Percentiles rank a stretch among this genome's conserved stretches.
These are phyloP conservation scores for Simplicillium sp. DNA, from an alignment of 2,329 filamentous ascomycete species.

Conservation along the genomic window DNA sequence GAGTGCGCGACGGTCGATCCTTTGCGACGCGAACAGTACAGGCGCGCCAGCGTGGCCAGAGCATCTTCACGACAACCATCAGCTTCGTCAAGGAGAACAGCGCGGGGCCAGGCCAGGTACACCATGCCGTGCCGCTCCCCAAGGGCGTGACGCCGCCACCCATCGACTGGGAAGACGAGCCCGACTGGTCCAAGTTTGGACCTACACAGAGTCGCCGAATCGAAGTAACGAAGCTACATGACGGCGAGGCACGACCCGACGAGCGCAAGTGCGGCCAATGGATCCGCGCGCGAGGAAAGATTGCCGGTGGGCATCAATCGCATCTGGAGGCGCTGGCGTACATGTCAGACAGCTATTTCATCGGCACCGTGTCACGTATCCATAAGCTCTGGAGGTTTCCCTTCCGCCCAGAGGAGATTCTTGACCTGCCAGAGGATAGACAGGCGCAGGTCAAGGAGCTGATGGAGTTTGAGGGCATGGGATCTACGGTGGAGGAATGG, in stretches of 20 bases:
- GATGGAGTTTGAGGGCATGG: slow-evolving; percentile 32
- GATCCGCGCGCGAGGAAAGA: slow-evolving; percentile 65
- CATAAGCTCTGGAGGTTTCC: slow-evolving; percentile 73
- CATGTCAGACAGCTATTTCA: slow-evolving; percentile 87
- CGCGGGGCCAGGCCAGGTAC: slow-evolving; percentile 40
- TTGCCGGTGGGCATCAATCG: slow-evolving; percentile 71
- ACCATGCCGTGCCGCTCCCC: slow-evolving; percentile 58
- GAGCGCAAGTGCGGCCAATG: slow-evolving; percentile 63
- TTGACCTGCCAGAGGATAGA: slow-evolving; percentile 33
- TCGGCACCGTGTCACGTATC: slow-evolving; percentile 75
- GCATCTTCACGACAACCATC: slow-evolving; percentile 93
- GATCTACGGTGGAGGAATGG: slow-evolving; percentile 33
- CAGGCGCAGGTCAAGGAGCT: slow-evolving; percentile 25
- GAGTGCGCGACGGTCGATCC: slow-evolving; percentile 79
- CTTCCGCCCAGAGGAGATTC: slow-evolving; percentile 41
- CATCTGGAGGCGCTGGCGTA: slow-evolving; percentile 87
- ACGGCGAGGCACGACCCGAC: slow-evolving; percentile 42
- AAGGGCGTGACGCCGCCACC: slow-evolving; percentile 24
- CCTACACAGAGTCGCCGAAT: slow-evolving; percentile 39
- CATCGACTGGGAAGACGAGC: slow-evolving; percentile 30
- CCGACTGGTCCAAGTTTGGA: slow-evolving; percentile 38
- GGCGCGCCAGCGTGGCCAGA: slow-evolving; percentile 75
- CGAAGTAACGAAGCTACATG: slow-evolving; percentile 24
- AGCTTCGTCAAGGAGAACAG: slow-evolving; percentile 68
- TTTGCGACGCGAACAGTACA: slow-evolving; percentile 95